These are phyloP conservation scores for Laguncularia racemosa DNA, from an alignment of 345 rosid species.

Conservation along the genomic window DNA sequence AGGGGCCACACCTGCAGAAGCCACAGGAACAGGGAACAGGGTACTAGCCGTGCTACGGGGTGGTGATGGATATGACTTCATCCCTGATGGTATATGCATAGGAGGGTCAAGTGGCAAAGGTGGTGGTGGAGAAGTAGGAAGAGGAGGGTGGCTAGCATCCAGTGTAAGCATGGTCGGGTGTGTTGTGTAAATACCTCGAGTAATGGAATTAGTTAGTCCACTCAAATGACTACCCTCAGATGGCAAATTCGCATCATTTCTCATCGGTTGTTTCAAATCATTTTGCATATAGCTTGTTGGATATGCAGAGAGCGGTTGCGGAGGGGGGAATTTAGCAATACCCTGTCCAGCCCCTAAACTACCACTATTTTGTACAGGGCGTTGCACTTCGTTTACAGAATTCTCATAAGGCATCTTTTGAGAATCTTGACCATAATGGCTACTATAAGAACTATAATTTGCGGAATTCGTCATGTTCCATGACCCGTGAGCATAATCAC, in stretches of 20 bases:
- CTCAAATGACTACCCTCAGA: conserved; percentile 8
- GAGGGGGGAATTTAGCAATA: too few relatives aligned
- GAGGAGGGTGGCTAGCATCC: conserved; percentile 36
- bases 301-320: too few relatives aligned
- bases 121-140: conserved; percentile 64
- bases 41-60: conserved; percentile 25
- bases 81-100: conserved; percentile 11
- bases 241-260: conserved; percentile 1
- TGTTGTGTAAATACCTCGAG: conserved; percentile 11
- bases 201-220: conserved; percentile 6
- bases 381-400: too few relatives aligned
- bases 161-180: conserved; percentile 9
- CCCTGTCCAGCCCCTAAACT: too few relatives aligned
- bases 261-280: too few relatives aligned
- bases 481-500: too few relatives aligned
- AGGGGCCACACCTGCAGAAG: conserved; percentile 22
- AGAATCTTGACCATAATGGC: not conserved
- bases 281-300: too few relatives aligned
- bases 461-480: too few relatives aligned
- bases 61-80: conserved; percentile 20
- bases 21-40: conserved; percentile 40
- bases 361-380: too few relatives aligned
- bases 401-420: too few relatives aligned
- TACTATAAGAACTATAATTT: too few relatives aligned
- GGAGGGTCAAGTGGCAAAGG: conserved; percentile 47